A percentile compares a stretch with the other conserved stretches of the same genome.
phyloP scores from a whole-genome alignment of 2,329 filamentous ascomycete genomes.

The Claviceps paspali region DNA sequence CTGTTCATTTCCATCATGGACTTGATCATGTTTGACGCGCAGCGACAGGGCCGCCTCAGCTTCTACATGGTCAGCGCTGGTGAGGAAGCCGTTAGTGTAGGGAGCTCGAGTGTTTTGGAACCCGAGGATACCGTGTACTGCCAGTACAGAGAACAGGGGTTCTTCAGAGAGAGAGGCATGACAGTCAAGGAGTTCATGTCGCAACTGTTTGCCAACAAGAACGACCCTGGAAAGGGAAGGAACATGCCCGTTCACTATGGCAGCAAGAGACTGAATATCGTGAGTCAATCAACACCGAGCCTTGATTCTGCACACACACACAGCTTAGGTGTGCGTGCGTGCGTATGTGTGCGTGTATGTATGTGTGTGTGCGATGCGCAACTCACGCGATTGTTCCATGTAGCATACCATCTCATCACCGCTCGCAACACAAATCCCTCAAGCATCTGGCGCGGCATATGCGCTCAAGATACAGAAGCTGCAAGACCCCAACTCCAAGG shows the following conservation, averaged over 20 bases:
- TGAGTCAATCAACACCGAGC: constrained; percentile 26
- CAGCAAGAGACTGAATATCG: constrained; percentile 67
- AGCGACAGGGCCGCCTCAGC: constrained; percentile 80
- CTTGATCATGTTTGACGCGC: constrained; percentile 93
- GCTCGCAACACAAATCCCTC: constrained; percentile 76
- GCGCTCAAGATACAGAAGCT: constrained; percentile 69
- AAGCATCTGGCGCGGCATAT: constrained; percentile 76
- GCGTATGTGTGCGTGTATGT: too few relatives aligned
- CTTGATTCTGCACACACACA: neutral
- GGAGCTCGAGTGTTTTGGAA: constrained; percentile 69
- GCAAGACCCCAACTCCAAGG: constrained; percentile 51
- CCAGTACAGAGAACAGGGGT: constrained; percentile 87
- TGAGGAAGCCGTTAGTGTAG: constrained; percentile 87
- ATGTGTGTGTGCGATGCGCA: too few relatives aligned
- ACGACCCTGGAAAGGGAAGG: constrained; percentile 65
- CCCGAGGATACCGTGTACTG: constrained; percentile 82
- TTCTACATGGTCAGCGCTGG: constrained; percentile 98
- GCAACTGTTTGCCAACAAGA: constrained; percentile 77
- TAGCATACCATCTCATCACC: constrained; percentile 74
- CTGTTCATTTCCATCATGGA: constrained; percentile 72
- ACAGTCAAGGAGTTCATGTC: constrained; percentile 83
- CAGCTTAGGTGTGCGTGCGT: too few relatives aligned
- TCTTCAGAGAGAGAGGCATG: constrained; percentile 81
- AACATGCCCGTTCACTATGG: constrained; percentile 99
- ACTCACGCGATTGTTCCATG: neutral